Conservation (phyloP, 2,329 filamentous ascomycete species). For the Teratosphaeria gauchensis region DNA sequence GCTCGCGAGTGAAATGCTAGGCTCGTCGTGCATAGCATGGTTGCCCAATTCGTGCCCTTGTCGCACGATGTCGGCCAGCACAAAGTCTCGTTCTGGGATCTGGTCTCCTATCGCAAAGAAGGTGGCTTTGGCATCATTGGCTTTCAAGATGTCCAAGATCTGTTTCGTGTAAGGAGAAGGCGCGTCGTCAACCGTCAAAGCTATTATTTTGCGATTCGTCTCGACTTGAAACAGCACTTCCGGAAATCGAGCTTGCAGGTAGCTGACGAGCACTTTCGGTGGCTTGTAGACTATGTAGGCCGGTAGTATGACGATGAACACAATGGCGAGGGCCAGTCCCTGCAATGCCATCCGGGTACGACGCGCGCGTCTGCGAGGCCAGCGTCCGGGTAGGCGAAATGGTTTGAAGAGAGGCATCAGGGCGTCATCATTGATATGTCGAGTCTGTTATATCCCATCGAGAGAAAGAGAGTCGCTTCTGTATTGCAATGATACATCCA, state of each 20-base stretch:
- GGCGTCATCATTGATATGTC: constrained; percentile 1
- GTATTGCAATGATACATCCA: not conserved
- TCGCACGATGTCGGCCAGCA: constrained; percentile 44
- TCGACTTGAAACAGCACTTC: constrained; percentile 68
- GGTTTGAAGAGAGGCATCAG: constrained; percentile 24
- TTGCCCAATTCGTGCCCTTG: constrained; percentile 60
- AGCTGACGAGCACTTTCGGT: constrained; percentile 58
- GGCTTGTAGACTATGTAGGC: constrained; percentile 75
- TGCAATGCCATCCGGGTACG: constrained; percentile 23
- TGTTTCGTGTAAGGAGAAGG: constrained; percentile 62
- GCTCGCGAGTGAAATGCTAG: constrained; percentile 53
- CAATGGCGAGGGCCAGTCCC: constrained; percentile 12
- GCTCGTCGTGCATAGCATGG: constrained; percentile 82
- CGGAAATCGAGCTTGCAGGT: constrained; percentile 62
- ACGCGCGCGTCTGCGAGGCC: constrained; percentile 21
- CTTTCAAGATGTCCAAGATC: constrained; percentile 58
- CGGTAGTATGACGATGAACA: constrained; percentile 26
- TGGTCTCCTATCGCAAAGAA: constrained; percentile 85
- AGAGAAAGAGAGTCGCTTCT: too few species aligned
- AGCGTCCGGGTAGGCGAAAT: constrained; percentile 25
- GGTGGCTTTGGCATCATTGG: constrained; percentile 61
- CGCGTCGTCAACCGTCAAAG: constrained; percentile 79
- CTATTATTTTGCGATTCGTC: constrained; percentile 55
- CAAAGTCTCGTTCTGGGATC: constrained; percentile 43
- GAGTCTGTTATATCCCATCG: not conserved